Percentiles rank a stretch among this genome's conserved stretches.
Evolutionary conservation across 164 flowering plant species (phyloP).

Genomic region (Brasenia schreberi): DNA sequence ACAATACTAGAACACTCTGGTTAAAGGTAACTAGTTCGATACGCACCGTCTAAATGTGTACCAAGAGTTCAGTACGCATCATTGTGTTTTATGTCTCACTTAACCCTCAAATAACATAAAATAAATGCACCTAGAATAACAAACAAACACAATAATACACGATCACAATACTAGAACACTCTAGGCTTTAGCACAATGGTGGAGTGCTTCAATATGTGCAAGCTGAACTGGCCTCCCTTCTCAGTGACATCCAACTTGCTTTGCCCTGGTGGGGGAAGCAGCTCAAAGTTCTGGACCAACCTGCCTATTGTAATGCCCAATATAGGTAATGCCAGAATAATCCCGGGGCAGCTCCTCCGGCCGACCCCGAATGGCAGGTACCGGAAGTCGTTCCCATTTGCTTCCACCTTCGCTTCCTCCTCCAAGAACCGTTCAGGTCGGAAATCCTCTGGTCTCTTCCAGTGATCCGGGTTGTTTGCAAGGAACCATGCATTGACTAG

Average conservation of each 20-base stretch:
- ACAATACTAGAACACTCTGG: slow-evolving; percentile 20
- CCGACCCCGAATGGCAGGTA: slow-evolving; percentile 86
- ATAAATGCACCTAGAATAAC: background rate
- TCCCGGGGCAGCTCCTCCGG: slow-evolving; percentile 88
- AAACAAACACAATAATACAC: background rate
- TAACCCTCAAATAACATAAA: no score
- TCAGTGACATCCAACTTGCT: slow-evolving; percentile 53
- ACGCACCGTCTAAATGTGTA: no score
- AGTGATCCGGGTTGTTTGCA: slow-evolving; percentile 63
- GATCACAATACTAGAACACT: slow-evolving; percentile 10
- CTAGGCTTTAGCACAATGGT: slow-evolving; percentile 78
- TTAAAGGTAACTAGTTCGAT: no score
- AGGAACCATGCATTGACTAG: slow-evolving; percentile 93
- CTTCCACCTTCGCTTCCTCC: slow-evolving; percentile 76
- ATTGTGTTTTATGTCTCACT: no score
- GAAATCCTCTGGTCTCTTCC: slow-evolving; percentile 79
- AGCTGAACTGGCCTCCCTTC: slow-evolving; percentile 89
- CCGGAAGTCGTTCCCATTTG: slow-evolving; percentile 77
- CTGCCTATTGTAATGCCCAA: slow-evolving; percentile 82
- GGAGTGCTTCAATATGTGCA: slow-evolving; percentile 84
- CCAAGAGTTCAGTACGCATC: no score
- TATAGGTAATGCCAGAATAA: slow-evolving; percentile 75
- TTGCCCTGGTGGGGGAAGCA: slow-evolving; percentile 79
- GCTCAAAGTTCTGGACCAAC: slow-evolving; percentile 78
- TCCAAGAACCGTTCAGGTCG: slow-evolving; percentile 78